Percentiles rank a stretch among this genome's conserved stretches.
These are phyloP conservation scores for Amaranthus hypochondriacus DNA, from an alignment of 148 eudicot genomes.

Conservation along the genomic window DNA sequence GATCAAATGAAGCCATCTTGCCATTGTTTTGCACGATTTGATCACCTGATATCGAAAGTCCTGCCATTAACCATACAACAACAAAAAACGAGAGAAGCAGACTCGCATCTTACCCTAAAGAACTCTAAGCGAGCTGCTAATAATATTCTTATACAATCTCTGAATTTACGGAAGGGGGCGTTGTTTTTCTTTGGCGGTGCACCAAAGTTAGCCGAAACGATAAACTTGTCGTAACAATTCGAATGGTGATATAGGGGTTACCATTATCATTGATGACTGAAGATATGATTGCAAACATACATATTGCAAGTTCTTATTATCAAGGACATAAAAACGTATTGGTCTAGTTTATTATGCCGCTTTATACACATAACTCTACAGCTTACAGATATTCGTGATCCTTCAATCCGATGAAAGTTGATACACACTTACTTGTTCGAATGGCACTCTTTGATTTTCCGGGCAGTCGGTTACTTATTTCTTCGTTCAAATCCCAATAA, in stretches of 20 bases:
- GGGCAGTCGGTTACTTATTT: slow-evolving; percentile 2
- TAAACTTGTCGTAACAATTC: neutral
- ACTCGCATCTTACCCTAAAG: neutral
- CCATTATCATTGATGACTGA: neutral
- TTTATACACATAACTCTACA: slow-evolving; percentile 8
- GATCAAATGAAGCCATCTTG: slow-evolving; percentile 16
- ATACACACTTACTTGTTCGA: neutral
- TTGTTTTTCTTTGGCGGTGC: neutral
- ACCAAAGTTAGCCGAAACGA: neutral
- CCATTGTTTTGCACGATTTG: slow-evolving; percentile 14
- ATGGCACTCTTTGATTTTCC: neutral
- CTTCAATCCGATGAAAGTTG: neutral
- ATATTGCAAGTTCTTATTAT: neutral
- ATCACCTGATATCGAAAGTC: neutral
- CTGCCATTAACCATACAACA: slow-evolving; percentile 10
- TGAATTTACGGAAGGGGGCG: neutral
- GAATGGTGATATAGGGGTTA: neutral
- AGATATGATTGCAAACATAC: neutral
- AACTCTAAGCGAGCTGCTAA: neutral
- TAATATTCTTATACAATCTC: neutral
- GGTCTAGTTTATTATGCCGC: neutral
- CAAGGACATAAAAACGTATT: neutral
- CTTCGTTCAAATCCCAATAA: slow-evolving; percentile 51
- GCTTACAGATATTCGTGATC: neutral
- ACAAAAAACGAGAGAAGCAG: neutral